Evolutionary conservation across 768 basidiomycete genomes (phyloP).

Genomic region (Phaffia tasmanica): DNA sequence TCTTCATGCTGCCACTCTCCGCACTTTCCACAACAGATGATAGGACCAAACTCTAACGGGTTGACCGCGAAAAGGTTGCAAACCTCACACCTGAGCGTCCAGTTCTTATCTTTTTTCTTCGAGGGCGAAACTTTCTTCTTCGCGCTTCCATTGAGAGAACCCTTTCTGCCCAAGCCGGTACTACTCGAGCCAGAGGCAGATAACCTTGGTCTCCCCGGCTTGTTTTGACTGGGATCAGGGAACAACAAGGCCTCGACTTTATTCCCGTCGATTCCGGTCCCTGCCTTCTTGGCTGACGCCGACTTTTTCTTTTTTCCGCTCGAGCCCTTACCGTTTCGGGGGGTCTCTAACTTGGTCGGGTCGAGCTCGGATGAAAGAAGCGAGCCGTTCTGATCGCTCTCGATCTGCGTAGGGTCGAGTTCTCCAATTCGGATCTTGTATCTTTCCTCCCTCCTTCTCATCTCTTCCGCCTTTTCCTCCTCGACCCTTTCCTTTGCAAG

Average conservation of each 20-base stretch:
- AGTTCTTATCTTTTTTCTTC: too few relatives aligned
- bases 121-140: too few relatives aligned
- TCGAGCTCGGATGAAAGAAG: not conserved
- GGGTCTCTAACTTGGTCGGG: not conserved
- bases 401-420: not conserved
- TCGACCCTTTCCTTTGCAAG: conserved; percentile 5
- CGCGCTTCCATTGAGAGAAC: too few relatives aligned
- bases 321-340: conserved; percentile 7
- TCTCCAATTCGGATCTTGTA: conserved; percentile 15
- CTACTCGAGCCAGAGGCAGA: not conserved
- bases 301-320: conserved; percentile 4
- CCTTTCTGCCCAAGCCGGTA: too few relatives aligned
- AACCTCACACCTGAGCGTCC: conserved; percentile 4
- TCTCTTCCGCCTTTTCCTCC: conserved; percentile 2
- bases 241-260: not conserved
- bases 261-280: not conserved
- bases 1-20: conserved; percentile 73
- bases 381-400: not conserved
- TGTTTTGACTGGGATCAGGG: not conserved
- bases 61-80: conserved; percentile 4
- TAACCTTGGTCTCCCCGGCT: not conserved
- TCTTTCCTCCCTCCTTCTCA: conserved; percentile 10
- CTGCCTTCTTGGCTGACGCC: not conserved
- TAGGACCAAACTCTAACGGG: conserved; percentile 26
- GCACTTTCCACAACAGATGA: conserved; percentile 73